Percentiles rank a stretch among this genome's conserved stretches.
These are phyloP conservation scores for Anisodus acutangulus DNA, from an alignment of 257 asterid species.

Conservation along the genomic window DNA sequence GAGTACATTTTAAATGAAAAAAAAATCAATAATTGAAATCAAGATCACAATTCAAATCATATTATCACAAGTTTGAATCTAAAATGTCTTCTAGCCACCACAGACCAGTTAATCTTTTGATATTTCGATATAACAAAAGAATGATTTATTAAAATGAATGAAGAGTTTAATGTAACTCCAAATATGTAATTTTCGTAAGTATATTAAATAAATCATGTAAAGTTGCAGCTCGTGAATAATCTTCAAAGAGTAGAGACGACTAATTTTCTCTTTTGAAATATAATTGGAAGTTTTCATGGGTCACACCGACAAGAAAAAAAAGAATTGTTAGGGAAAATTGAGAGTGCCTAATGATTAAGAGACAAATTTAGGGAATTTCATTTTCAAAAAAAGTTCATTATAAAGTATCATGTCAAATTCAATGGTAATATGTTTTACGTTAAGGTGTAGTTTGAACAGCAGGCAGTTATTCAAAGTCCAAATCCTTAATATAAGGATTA, in stretches of 20 bases:
- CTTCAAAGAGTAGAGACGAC: slow-evolving; percentile 26
- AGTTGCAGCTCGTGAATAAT: slow-evolving; percentile 32
- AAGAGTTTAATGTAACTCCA: not conserved
- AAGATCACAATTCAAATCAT: not conserved
- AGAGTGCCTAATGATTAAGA: slow-evolving; percentile 35
- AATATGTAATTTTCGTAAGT: not conserved
- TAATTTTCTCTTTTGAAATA: slow-evolving; percentile 23
- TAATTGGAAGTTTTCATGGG: slow-evolving; percentile 34
- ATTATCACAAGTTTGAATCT: not conserved
- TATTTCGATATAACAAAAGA: not conserved
- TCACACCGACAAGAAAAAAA: slow-evolving; percentile 31
- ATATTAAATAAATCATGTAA: not conserved
- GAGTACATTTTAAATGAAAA: not conserved
- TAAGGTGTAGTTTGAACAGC: slow-evolving; percentile 75
- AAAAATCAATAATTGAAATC: no score
- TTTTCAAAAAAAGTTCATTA: slow-evolving; percentile 44
- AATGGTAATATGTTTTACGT: slow-evolving; percentile 33
- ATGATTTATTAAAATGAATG: slow-evolving; percentile 31
- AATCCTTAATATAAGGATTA: slow-evolving; percentile 65
- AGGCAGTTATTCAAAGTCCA: slow-evolving; percentile 87
- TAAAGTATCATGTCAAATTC: slow-evolving; percentile 10
- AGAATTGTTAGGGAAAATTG: slow-evolving; percentile 38
- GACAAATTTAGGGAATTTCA: slow-evolving; percentile 57
- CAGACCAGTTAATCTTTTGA: not conserved
- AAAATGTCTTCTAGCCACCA: not conserved